A percentile compares a stretch with the other conserved stretches of the same genome.
Conservation (phyloP, 768 basidiomycete species). For the Coprinopsis sp. region DNA sequence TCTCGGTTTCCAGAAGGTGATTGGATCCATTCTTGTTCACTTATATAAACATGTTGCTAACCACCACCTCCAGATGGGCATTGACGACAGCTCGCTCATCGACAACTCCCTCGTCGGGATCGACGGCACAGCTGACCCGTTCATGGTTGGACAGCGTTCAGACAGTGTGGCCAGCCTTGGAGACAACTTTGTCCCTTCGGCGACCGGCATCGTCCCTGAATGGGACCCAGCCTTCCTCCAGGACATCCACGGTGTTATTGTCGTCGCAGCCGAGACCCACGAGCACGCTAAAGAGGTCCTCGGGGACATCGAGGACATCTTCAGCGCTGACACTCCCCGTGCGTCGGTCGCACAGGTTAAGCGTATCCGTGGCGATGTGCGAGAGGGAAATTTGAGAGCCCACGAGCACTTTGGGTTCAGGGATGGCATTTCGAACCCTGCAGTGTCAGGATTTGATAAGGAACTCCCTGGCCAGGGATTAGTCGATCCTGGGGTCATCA, state of each 20-base stretch:
- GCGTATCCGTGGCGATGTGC: slow-evolving; percentile 34
- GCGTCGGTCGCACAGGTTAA: slow-evolving; percentile 37
- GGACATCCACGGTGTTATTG: slow-evolving; percentile 44
- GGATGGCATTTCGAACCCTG: slow-evolving; percentile 51
- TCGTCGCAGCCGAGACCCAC: slow-evolving; percentile 44
- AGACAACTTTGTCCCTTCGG: slow-evolving; percentile 25
- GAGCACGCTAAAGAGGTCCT: slow-evolving; percentile 32
- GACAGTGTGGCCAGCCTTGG: slow-evolving; percentile 34
- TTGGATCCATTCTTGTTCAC: no score
- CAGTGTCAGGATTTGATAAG: slow-evolving; percentile 35
- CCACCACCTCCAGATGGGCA: slow-evolving; percentile 27
- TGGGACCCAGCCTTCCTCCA: slow-evolving; percentile 47
- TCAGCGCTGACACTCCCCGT: slow-evolving; percentile 24
- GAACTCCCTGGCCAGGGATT: slow-evolving; percentile 32
- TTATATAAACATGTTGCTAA: background rate
- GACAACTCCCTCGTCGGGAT: slow-evolving; percentile 33
- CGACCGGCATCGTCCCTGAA: slow-evolving; percentile 29
- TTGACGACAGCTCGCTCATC: slow-evolving; percentile 35
- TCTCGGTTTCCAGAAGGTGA: slow-evolving; percentile 38
- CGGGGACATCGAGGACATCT: slow-evolving; percentile 28
- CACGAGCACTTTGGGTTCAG: slow-evolving; percentile 54
- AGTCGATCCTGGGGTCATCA: slow-evolving; percentile 38
- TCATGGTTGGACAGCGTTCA: slow-evolving; percentile 35
- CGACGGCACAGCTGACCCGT: slow-evolving; percentile 23
- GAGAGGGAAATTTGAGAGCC: slow-evolving; percentile 38